Conservation (phyloP, 2,329 filamentous ascomycete species). For the Cordyceps sp. region DNA sequence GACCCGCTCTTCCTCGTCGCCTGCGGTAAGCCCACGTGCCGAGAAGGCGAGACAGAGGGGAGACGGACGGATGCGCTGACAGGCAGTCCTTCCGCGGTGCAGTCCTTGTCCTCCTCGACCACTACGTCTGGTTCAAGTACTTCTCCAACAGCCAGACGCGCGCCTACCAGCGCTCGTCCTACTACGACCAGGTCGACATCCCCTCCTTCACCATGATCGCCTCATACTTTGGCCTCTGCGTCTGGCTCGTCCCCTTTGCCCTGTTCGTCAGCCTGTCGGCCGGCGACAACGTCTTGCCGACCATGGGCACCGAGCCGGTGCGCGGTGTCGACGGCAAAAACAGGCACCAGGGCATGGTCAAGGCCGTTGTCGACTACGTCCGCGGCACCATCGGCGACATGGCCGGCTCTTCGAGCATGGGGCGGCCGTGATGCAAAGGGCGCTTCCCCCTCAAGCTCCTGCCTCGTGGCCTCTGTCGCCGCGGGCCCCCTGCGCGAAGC, state of each 20-base stretch:
- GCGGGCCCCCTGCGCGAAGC: background rate
- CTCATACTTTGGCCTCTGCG: conserved; percentile 87
- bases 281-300: conserved; percentile 86
- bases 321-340: conserved; percentile 27
- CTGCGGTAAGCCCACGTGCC: conserved; percentile 43
- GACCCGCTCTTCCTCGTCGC: conserved; percentile 78
- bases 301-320: conserved; percentile 55
- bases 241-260: conserved; percentile 92
- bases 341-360: conserved; percentile 47
- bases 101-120: conserved; percentile 75
- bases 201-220: conserved; percentile 90
- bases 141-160: conserved; percentile 53
- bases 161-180: conserved; percentile 40
- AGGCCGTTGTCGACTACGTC: conserved; percentile 44
- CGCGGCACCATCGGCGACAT: conserved; percentile 34
- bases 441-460: background rate
- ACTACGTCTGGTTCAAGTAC: conserved; percentile 91
- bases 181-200: conserved; percentile 45
- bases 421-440: conserved; percentile 4
- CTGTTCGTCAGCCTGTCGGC: conserved; percentile 90
- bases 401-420: conserved; percentile 11
- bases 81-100: background rate
- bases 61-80: background rate
- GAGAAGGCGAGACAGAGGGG: background rate
- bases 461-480: background rate